phyloP scores from a whole-genome alignment of 164 flowering plant genomes.

The Vitis rotundifolia region DNA sequence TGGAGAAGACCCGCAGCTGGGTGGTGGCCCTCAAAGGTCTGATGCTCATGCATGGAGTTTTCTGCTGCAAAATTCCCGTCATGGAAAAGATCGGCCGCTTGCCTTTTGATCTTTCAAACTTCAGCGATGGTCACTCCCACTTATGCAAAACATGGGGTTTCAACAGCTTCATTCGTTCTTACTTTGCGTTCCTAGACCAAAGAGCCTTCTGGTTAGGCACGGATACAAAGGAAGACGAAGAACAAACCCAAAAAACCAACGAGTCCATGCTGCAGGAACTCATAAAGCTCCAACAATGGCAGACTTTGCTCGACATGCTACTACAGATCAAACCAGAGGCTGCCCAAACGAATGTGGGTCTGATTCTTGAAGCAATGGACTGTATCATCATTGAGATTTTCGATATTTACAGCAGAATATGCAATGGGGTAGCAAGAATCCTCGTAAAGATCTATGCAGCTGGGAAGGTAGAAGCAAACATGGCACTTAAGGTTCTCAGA shows the following conservation, averaged over 20 bases:
- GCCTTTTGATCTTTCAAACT: constrained; percentile 77
- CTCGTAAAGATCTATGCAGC: constrained; percentile 41
- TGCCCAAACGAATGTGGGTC: constrained; percentile 18
- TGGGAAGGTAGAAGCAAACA: constrained; percentile 42
- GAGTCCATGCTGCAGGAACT: constrained; percentile 30
- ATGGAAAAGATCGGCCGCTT: constrained; percentile 49
- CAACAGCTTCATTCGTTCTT: constrained; percentile 55
- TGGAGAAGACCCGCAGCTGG: constrained; percentile 66
- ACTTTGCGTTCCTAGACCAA: constrained; percentile 67
- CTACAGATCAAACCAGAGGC: constrained; percentile 50
- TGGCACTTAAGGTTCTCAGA: constrained; percentile 55
- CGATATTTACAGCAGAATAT: constrained; percentile 61
- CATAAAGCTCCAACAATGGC: constrained; percentile 40
- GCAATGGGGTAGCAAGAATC: constrained; percentile 52
- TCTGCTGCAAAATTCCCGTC: constrained; percentile 46
- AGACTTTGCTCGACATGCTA: constrained; percentile 56
- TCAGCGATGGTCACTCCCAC: constrained; percentile 41
- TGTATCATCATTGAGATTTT: constrained; percentile 67
- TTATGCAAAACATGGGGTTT: constrained; percentile 30
- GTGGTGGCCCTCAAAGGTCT: constrained; percentile 81
- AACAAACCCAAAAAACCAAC: background rate
- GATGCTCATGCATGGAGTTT: constrained; percentile 73
- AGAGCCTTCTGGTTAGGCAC: constrained; percentile 25
- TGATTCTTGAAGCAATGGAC: constrained; percentile 77
- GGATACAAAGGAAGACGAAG: background rate